phyloP scores from a whole-genome alignment of 495 filamentous ascomycete genomes.

The Talaromyces wortmannii region DNA sequence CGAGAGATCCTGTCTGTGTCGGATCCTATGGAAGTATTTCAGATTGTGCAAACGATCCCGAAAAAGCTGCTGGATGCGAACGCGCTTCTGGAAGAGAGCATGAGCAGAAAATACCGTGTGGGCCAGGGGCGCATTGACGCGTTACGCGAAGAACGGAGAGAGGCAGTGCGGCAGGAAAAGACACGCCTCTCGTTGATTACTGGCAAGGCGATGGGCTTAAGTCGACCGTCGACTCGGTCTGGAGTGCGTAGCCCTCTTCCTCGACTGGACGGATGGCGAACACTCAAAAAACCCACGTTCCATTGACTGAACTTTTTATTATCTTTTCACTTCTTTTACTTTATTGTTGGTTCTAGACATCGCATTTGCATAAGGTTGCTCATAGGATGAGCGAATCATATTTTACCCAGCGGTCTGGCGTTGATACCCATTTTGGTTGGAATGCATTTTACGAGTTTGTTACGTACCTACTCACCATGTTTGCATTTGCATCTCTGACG shows the following conservation, averaged over 20 bases:
- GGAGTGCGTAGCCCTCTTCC: slow-evolving; percentile 23
- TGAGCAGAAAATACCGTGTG: slow-evolving; percentile 72
- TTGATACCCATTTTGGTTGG: not conserved
- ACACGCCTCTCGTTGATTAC: slow-evolving; percentile 31
- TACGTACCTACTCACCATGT: not conserved
- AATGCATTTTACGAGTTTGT: not conserved
- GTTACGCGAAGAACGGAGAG: slow-evolving; percentile 28
- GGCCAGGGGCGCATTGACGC: slow-evolving; percentile 56
- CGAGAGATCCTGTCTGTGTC: slow-evolving; percentile 67
- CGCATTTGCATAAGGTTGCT: not conserved
- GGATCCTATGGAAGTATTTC: slow-evolving; percentile 95
- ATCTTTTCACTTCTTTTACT: slow-evolving; percentile 2
- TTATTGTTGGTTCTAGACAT: not conserved
- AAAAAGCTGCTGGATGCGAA: slow-evolving; percentile 76
- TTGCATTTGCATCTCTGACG: not conserved
- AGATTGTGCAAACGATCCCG: slow-evolving; percentile 88
- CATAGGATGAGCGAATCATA: not conserved
- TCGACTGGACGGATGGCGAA: slow-evolving; percentile 33
- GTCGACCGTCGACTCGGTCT: slow-evolving; percentile 9
- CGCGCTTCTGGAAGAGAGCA: slow-evolving; percentile 71
- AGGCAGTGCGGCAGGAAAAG: slow-evolving; percentile 38
- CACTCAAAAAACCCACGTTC: slow-evolving; percentile 35
- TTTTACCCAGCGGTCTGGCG: not conserved
- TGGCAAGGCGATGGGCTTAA: slow-evolving; percentile 18
- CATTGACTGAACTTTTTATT: slow-evolving; percentile 9